A percentile compares a stretch with the other conserved stretches of the same genome.
phyloP scores from a whole-genome alignment of 495 filamentous ascomycete genomes.

The Lasiosphaeris hirsuta region DNA sequence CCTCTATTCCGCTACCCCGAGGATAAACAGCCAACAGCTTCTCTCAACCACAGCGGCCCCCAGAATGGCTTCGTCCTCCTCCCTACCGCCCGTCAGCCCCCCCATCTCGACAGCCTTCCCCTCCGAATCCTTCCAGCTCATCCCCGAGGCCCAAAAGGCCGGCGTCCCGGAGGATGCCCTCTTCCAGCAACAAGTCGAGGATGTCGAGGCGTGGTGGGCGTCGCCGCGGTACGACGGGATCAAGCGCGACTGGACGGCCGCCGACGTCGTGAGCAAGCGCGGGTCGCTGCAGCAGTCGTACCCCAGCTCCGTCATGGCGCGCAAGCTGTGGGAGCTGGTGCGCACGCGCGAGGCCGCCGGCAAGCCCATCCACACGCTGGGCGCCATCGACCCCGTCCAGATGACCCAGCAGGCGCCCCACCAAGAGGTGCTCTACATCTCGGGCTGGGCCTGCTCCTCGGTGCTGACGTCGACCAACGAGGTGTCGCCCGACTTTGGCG shows the following conservation, averaged over 20 bases:
- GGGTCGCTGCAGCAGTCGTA: conserved; percentile 83
- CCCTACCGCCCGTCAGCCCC: conserved; percentile 28
- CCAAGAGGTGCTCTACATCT: conserved; percentile 94
- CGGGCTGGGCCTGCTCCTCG: conserved; percentile 95
- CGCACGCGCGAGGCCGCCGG: conserved; percentile 69
- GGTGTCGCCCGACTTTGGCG: conserved; percentile 93
- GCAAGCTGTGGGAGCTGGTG: conserved; percentile 88
- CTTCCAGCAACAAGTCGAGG: conserved; percentile 72
- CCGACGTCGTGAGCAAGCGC: conserved; percentile 87
- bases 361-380: conserved; percentile 92
- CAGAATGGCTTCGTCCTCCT: conserved; percentile 25
- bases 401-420: conserved; percentile 98
- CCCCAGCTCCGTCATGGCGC: conserved; percentile 86
- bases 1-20: conserved; percentile 9
- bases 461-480: conserved; percentile 92
- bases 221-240: conserved; percentile 81
- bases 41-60: conserved; percentile 22
- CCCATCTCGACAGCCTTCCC: conserved; percentile 54
- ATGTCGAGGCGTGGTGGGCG: conserved; percentile 85
- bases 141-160: conserved; percentile 67
- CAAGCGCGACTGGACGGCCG: conserved; percentile 84
- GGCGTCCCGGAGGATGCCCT: conserved; percentile 78
- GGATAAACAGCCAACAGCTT: conserved; percentile 13
- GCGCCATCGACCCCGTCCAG: conserved; percentile 95
- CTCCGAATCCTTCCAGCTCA: conserved; percentile 74